Base-by-base conservation (phyloP, 75 land plant species). In the Pinus taeda region DNA sequence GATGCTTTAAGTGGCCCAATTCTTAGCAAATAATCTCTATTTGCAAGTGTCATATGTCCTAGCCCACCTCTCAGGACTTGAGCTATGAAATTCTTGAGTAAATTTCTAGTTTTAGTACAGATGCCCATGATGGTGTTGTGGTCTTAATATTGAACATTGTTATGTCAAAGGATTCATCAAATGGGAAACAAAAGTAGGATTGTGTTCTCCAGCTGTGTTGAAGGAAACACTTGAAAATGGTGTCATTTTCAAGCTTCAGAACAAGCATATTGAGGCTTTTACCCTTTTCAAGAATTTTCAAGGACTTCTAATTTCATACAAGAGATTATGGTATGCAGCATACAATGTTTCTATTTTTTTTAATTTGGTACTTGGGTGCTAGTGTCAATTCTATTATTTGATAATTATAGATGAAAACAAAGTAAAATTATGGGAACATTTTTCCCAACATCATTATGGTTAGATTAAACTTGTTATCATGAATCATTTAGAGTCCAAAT, bases 51-150 rank as follows among this genome's bases (percentile, higher is more conserved):
- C 49, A 39, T 67, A 18, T 67, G 71, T 37, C 71, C 21, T 6
- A n/a, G 39, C 6, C 37, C 17, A 20, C 71, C 45, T n/a, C 20
- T 67, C 71, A 39, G n/a, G 45, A 67, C 21, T 67, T 17, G 8
- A 37, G 71, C 71, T 67, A 36, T 21, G 39, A 63, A 37, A 17
- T 67, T 39, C 71, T 67, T 67, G 29, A 65, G 45, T 45, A 37
- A 39, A 67, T 21, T 37, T 67, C 33, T 39, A 21, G 71, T 18
- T 67, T 67, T 53, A 39, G 71, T 67, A 67, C 49, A 67, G 71
- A 5, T 67, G 8, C 53, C 71, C 39, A 18, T 67, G 45, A 33
- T 15, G 71, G 71, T 67, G 71, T 17, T 39, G 71, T 39, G 21
- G 71, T 49, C 49, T 39, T 67, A 67, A 45, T 39, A 20, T 17